Percentiles rank a stretch among this genome's conserved stretches.
Conservation (phyloP, 1,284 basidiomycete species). For the Cutaneotrichosporon sp. region DNA sequence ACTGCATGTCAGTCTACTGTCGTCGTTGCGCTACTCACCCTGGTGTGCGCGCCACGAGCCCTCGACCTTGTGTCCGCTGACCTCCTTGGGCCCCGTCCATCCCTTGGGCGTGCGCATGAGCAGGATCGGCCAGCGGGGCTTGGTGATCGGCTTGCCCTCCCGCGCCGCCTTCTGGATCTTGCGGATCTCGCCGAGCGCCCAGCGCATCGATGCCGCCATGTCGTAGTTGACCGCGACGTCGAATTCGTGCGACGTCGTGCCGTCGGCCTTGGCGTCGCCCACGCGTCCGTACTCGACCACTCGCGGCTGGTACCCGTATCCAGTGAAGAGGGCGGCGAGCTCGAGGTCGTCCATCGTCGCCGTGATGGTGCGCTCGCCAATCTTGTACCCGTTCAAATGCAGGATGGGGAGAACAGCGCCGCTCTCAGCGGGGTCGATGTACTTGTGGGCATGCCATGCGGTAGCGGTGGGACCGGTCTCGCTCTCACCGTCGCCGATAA, state of each 20-base stretch:
- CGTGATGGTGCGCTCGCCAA: conserved; percentile 79
- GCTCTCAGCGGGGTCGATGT: conserved; percentile 82
- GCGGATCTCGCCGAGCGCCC: conserved; percentile 69
- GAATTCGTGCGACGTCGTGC: conserved; percentile 53
- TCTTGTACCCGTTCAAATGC: conserved; percentile 65
- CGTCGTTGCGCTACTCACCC: no score
- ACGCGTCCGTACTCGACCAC: conserved; percentile 63
- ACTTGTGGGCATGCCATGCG: conserved; percentile 78
- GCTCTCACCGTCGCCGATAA: conserved; percentile 81
- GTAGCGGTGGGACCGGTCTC: conserved; percentile 78
- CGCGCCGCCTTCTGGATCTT: conserved; percentile 75
- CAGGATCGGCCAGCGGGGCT: conserved; percentile 78
- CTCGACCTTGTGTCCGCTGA: conserved; percentile 67
- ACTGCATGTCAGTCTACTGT: conserved; percentile 51
- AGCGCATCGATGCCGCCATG: conserved; percentile 73
- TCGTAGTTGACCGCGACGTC: conserved; percentile 49
- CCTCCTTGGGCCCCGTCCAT: conserved; percentile 61
- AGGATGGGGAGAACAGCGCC: conserved; percentile 84
- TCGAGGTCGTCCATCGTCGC: conserved; percentile 88
- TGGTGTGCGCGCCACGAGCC: conserved; percentile 57
- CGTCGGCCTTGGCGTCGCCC: conserved; percentile 40
- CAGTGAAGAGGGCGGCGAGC: conserved; percentile 48
- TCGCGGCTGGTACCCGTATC: conserved; percentile 80
- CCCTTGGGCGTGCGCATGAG: conserved; percentile 80
- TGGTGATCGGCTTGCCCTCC: conserved; percentile 72